phyloP scores from a whole-genome alignment of 2,329 filamentous ascomycete genomes.

The Phyllosticta citrichinensis region DNA sequence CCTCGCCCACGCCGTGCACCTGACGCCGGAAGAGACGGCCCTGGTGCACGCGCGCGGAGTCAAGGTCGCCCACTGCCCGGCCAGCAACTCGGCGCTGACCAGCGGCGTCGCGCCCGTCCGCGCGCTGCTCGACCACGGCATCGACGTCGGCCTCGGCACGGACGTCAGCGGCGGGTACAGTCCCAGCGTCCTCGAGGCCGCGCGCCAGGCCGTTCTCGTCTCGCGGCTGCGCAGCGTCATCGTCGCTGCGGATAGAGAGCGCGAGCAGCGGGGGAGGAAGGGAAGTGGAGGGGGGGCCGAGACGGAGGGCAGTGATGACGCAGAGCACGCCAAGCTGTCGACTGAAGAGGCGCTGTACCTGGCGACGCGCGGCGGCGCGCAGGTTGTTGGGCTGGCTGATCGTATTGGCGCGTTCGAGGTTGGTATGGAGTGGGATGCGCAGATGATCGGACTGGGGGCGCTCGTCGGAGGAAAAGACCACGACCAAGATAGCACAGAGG shows the following conservation, averaged over 20 bases:
- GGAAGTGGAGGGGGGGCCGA: neutral
- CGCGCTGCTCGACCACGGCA: slow-evolving; percentile 59
- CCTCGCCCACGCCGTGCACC: slow-evolving; percentile 75
- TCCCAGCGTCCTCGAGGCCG: slow-evolving; percentile 71
- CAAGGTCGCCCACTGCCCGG: slow-evolving; percentile 78
- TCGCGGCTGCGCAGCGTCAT: slow-evolving; percentile 60
- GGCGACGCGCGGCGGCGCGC: slow-evolving; percentile 78
- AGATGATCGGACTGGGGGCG: slow-evolving; percentile 58
- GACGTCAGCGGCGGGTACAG: slow-evolving; percentile 86
- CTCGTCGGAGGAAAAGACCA: slow-evolving; percentile 19
- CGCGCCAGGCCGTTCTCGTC: slow-evolving; percentile 68
- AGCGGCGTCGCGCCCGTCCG: slow-evolving; percentile 70
- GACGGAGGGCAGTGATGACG: neutral
- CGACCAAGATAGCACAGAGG: slow-evolving; percentile 27
- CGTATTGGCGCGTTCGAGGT: slow-evolving; percentile 72
- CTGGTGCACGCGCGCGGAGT: slow-evolving; percentile 52
- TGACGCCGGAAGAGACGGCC: slow-evolving; percentile 54
- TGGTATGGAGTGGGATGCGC: slow-evolving; percentile 85
- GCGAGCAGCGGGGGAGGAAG: neutral
- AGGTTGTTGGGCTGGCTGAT: slow-evolving; percentile 62
- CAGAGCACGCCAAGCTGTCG: slow-evolving; percentile 53
- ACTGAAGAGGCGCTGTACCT: slow-evolving; percentile 81
- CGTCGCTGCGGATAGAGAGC: slow-evolving; percentile 11
- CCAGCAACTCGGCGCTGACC: slow-evolving; percentile 73
- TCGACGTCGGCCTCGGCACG: slow-evolving; percentile 78